These are phyloP conservation scores for Fusarium sp. DNA, from an alignment of 2,329 filamentous ascomycete species.

Conservation along the genomic window DNA sequence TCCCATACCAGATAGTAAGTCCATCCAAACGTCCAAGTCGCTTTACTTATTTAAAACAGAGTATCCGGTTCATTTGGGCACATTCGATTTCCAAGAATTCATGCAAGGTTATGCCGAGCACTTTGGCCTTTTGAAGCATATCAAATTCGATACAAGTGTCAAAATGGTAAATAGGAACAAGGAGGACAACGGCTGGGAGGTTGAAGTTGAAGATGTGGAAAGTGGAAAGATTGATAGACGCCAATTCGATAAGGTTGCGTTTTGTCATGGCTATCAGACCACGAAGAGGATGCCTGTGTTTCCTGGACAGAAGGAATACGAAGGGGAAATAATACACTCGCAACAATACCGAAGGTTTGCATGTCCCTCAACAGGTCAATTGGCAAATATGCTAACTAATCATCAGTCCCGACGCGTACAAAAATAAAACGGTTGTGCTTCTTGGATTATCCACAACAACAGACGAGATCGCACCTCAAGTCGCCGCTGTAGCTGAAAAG, in stretches of 20 bases:
- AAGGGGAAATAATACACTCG: conserved; percentile 17
- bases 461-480: conserved; percentile 9
- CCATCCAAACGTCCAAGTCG: no score
- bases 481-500: conserved; percentile 1
- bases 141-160: conserved; percentile 13
- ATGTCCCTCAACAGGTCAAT: rapidly evolving
- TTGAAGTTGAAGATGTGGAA: conserved; percentile 5
- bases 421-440: conserved; percentile 13
- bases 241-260: conserved; percentile 23
- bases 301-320: neutral
- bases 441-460: conserved; percentile 19
- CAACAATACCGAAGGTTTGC: conserved; percentile 25
- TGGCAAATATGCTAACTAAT: rapidly evolving
- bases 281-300: conserved; percentile 13
- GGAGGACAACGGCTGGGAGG: neutral
- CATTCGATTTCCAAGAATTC: conserved; percentile 25
- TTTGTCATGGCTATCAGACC: conserved; percentile 30
- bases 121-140: neutral
- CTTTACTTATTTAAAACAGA: neutral
- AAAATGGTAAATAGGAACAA: neutral
- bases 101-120: conserved; percentile 26
- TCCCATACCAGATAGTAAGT: conserved; percentile 24
- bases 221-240: neutral
- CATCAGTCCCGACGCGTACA: neutral
- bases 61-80: conserved; percentile 14